Conservation (phyloP, 495 filamentous ascomycete species). For the Trichoderma reesei region DNA sequence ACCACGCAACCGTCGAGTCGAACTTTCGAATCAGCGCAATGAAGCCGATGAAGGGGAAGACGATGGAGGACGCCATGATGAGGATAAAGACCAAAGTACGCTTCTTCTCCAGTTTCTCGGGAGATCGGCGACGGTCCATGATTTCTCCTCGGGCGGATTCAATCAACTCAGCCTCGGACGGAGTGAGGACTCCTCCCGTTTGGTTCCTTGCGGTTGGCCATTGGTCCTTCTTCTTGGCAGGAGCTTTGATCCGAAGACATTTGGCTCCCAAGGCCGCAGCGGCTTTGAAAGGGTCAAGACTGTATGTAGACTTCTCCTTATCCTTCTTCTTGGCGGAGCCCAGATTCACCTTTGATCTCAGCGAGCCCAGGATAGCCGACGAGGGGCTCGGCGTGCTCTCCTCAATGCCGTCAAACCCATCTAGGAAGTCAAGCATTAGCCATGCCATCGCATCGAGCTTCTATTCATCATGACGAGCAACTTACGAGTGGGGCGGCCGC, state of each 20-base stretch:
- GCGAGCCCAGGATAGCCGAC: not conserved
- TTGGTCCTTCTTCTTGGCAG: not conserved
- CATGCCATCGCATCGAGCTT: not conserved
- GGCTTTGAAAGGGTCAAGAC: not conserved
- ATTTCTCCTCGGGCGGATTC: not conserved
- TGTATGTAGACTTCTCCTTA: too few species aligned
- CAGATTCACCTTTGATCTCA: not conserved
- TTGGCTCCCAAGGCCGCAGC: conserved; percentile 1
- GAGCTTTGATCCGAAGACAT: conserved; percentile 4
- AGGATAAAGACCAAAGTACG: not conserved
- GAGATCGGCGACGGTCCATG: conserved; percentile 2
- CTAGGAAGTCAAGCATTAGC: not conserved
- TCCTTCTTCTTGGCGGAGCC: not conserved
- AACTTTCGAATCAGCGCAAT: conserved; percentile 3
- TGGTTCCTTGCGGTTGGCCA: not conserved
- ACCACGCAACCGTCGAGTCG: conserved; percentile 10
- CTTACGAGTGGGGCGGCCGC: not conserved
- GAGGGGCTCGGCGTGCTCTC: not conserved
- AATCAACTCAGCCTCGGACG: not conserved
- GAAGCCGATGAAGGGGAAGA: not conserved
- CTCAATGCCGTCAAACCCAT: not conserved
- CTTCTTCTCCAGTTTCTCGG: not conserved
- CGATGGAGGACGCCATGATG: not conserved
- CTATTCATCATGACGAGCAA: not conserved
- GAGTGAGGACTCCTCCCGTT: not conserved